These are phyloP conservation scores for Mallotus repandus DNA, from an alignment of 441 rosid genomes.

Conservation along the genomic window DNA sequence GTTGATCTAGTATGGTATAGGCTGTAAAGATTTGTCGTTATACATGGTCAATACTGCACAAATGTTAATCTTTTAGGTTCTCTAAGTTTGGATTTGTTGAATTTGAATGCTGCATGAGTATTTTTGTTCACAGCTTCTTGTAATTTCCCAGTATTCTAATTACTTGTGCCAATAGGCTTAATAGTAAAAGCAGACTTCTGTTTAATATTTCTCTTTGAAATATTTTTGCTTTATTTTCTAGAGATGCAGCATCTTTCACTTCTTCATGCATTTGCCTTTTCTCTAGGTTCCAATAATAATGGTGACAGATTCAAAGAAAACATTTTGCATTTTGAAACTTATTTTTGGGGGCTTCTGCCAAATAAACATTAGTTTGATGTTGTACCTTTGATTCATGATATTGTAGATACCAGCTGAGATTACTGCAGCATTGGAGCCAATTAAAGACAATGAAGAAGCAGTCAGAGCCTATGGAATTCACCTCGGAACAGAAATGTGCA, in stretches of 20 bases:
- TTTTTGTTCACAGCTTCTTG: background rate
- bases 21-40: background rate
- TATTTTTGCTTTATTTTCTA: no score
- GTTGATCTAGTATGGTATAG: no score
- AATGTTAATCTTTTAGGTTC: no score
- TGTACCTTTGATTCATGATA: background rate
- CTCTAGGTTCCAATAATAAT: background rate
- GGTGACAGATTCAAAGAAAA: background rate
- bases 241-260: background rate
- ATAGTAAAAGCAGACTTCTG: background rate
- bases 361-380: background rate
- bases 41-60: no score
- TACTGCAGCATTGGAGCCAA: conserved; percentile 85
- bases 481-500: conserved; percentile 95
- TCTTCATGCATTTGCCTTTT: background rate
- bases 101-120: background rate
- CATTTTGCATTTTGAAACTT: background rate
- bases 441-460: conserved; percentile 95
- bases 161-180: background rate
- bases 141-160: background rate
- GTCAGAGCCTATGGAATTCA: conserved; percentile 86
- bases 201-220: background rate
- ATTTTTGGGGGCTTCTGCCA: background rate
- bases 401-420: conserved; percentile 77
- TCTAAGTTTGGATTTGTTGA: no score